These are phyloP conservation scores for Karstenula rhodostoma DNA, from an alignment of 2,329 filamentous ascomycete genomes.

Conservation along the genomic window DNA sequence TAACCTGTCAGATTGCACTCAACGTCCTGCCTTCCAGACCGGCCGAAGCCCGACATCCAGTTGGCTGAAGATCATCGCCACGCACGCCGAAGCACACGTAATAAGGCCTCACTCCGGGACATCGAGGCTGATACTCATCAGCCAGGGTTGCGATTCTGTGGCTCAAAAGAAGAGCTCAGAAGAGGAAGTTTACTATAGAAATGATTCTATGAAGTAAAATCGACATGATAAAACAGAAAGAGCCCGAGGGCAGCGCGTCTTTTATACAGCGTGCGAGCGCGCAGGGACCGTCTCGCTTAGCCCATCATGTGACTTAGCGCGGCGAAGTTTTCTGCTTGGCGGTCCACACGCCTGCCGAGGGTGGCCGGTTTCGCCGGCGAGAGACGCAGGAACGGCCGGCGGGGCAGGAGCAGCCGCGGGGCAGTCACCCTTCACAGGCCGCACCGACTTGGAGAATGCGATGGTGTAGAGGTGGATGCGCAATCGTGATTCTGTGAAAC, in stretches of 20 bases:
- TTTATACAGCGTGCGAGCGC: background rate
- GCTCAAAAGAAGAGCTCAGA: constrained; percentile 93
- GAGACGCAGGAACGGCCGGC: constrained; percentile 8
- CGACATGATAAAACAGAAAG: constrained; percentile 10
- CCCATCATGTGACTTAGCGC: constrained; percentile 4
- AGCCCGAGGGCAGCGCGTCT: constrained; percentile 4
- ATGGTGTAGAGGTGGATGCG: background rate
- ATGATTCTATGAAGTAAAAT: constrained; percentile 51
- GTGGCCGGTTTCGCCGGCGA: constrained; percentile 10
- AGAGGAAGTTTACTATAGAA: constrained; percentile 96
- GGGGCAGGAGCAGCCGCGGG: constrained; percentile 12
- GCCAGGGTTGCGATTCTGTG: constrained; percentile 89
- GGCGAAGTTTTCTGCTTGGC: background rate
- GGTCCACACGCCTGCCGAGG: constrained; percentile 5
- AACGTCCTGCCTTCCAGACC: constrained; percentile 78
- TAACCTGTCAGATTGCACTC: constrained; percentile 85
- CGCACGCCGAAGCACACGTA: constrained; percentile 78
- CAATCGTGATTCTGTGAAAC: background rate
- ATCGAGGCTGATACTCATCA: constrained; percentile 87
- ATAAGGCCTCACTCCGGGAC: constrained; percentile 83
- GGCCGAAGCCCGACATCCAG: constrained; percentile 76
- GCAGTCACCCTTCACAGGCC: constrained; percentile 3
- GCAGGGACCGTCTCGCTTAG: constrained; percentile 9
- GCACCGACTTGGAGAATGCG: background rate
- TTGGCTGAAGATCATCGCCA: constrained; percentile 95